Evolutionary conservation across 2,329 filamentous ascomycete species (phyloP), one percentile per base, ranked within the genome.

Genomic region (Fusarium compactum): DNA sequence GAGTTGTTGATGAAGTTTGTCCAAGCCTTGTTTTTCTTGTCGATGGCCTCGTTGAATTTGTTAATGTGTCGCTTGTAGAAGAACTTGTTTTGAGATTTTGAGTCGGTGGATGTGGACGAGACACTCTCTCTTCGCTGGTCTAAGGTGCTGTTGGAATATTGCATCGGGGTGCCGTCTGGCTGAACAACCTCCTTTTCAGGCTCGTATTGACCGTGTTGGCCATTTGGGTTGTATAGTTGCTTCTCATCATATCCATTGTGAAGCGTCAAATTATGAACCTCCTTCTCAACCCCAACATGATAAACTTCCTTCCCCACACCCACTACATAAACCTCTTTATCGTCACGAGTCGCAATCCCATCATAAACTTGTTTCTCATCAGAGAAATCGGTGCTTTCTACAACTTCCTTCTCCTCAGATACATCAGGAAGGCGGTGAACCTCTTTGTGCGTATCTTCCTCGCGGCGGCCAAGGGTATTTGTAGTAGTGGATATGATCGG

Each of bases 21-120:
- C 54, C 65, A 62, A 3, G 70, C 67, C n/a, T 71, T 71, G 10
- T 69, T 73, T 12, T 58, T 53, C 16, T 69, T 71, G 15, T 71
- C 68, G 5, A 73, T 48, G 6, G 52, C 70, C 44, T 71, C 44
- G 3, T 60, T 71, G 8, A 60, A 34, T 8, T 56, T 71, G 30
- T 60, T 45, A 12, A 69, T 9, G 0, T 52, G 70, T 1, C 63
- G 57, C 6, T 71, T 50, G 11, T 69, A 52, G 3, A 41, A 46
- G 14, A 34, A 30, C 5, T 20, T 55, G 11, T 10, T n/a, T 14
- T 8, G 50, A 4, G 22, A 38, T 5, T 53, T 40, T 14, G 59
- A 34, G 27, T 41, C 24, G 1, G 48, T 57, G 11, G 25, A 64
- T 7, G 20, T 38, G 2, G 62, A 55, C 3, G 55, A 62, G 16